These are phyloP conservation scores for Chondrostereum purpureum DNA, from an alignment of 1,284 basidiomycete species.

Conservation along the genomic window DNA sequence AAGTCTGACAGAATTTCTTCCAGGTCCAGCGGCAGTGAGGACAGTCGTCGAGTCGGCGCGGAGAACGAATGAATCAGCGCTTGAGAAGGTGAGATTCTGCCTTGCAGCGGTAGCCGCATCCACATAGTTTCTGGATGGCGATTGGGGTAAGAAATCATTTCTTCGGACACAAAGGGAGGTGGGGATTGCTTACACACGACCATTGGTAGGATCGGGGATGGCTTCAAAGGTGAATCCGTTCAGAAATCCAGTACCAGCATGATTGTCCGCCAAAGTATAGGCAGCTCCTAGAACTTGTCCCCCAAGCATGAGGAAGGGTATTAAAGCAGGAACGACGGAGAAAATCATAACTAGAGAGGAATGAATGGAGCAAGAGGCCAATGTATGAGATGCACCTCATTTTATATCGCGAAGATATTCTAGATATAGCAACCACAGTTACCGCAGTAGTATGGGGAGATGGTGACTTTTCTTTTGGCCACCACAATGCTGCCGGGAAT, in stretches of 20 bases:
- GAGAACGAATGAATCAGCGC: conserved; percentile 28
- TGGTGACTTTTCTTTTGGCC: too few species aligned
- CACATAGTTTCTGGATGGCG: conserved; percentile 33
- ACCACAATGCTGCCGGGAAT: too few species aligned
- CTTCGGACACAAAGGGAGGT: too few species aligned
- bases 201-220: conserved; percentile 47
- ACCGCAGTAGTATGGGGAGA: too few species aligned
- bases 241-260: conserved; percentile 39
- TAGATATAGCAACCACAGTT: too few species aligned
- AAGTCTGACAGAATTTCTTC: conserved; percentile 45
- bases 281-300: conserved; percentile 9
- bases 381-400: too few species aligned
- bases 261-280: conserved; percentile 28
- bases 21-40: conserved; percentile 36
- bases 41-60: conserved; percentile 38
- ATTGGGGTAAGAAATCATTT: too few species aligned
- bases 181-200: conserved; percentile 58
- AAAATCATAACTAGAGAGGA: conserved; percentile 3
- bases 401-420: too few species aligned
- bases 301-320: conserved; percentile 2
- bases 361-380: too few species aligned
- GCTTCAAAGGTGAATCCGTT: conserved; percentile 37
- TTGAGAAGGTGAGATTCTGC: conserved; percentile 31
- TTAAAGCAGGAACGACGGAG: conserved; percentile 1
- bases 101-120: conserved; percentile 26